phyloP scores from a whole-genome alignment of 305 asterid species.

The Fraxinus sp. region DNA sequence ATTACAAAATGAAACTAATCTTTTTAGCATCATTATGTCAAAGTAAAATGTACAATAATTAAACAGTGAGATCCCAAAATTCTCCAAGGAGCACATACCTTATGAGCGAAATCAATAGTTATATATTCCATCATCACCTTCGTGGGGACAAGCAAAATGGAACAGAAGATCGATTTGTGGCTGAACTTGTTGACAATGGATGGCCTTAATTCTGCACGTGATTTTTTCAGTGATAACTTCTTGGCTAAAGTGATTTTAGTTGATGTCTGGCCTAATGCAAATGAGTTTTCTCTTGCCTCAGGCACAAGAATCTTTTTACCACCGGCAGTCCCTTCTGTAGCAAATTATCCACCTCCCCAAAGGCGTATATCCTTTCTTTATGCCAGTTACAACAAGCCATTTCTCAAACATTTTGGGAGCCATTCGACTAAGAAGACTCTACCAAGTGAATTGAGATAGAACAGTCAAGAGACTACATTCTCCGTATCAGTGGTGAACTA shows the following conservation, averaged over 20 bases:
- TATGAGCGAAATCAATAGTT: neutral
- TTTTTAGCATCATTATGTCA: neutral
- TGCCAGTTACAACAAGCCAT: neutral
- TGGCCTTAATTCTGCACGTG: neutral
- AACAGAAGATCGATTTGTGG: neutral
- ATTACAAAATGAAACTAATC: neutral
- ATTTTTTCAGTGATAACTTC: neutral
- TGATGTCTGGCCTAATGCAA: neutral
- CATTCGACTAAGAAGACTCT: neutral
- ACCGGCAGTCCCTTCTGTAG: neutral
- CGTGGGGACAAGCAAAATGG: neutral
- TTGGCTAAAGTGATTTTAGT: neutral
- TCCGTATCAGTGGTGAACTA: conserved; percentile 4
- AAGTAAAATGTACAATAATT: neutral
- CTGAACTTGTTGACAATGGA: neutral
- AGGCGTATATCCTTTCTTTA: neutral
- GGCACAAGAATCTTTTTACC: neutral
- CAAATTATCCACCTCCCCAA: neutral
- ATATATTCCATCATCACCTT: neutral
- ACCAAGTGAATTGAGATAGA: neutral
- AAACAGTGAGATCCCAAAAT: neutral
- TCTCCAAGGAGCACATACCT: neutral
- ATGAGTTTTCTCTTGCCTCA: neutral
- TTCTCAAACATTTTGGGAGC: neutral
- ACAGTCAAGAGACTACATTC: neutral